Conservation (phyloP, 2,329 filamentous ascomycete species). For the Aspergillus quadricinctus region DNA sequence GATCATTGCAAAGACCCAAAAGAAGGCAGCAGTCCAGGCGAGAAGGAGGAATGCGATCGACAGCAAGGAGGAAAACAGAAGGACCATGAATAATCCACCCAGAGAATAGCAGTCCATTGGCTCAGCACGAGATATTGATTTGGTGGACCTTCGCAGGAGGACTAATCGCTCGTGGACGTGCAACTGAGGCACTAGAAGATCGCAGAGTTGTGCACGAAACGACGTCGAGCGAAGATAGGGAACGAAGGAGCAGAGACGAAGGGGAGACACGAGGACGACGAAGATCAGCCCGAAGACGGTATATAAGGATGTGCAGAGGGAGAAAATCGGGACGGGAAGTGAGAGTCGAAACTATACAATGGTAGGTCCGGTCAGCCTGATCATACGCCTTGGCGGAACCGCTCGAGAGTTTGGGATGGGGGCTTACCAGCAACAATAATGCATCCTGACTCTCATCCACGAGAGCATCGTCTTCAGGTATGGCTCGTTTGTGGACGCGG, state of each 20-base stretch:
- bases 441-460: slow-evolving; percentile 36
- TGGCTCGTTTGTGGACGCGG: slow-evolving; percentile 25
- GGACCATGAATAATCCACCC: slow-evolving; percentile 46
- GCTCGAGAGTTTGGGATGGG: not conserved
- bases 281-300: slow-evolving; percentile 49
- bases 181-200: slow-evolving; percentile 51
- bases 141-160: slow-evolving; percentile 18
- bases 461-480: slow-evolving; percentile 24
- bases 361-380: slow-evolving; percentile 9
- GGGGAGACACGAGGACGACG: slow-evolving; percentile 49
- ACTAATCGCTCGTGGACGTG: slow-evolving; percentile 43
- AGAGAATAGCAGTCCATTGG: slow-evolving; percentile 33
- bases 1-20: slow-evolving; percentile 59
- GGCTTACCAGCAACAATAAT: slow-evolving; percentile 41
- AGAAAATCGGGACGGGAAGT: slow-evolving; percentile 51
- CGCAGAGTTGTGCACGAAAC: slow-evolving; percentile 48
- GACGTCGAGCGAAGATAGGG: slow-evolving; percentile 41
- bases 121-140: slow-evolving; percentile 24
- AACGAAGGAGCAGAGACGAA: slow-evolving; percentile 49
- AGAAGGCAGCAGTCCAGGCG: slow-evolving; percentile 56
- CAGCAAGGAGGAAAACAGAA: slow-evolving; percentile 53
- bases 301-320: slow-evolving; percentile 51
- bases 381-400: not conserved
- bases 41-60: slow-evolving; percentile 54
- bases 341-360: slow-evolving; percentile 49